Evolutionary conservation across 2,329 filamentous ascomycete genomes (phyloP), one percentile per base, ranked within the genome.

Genomic region (Pseudogymnoascus sp.): DNA sequence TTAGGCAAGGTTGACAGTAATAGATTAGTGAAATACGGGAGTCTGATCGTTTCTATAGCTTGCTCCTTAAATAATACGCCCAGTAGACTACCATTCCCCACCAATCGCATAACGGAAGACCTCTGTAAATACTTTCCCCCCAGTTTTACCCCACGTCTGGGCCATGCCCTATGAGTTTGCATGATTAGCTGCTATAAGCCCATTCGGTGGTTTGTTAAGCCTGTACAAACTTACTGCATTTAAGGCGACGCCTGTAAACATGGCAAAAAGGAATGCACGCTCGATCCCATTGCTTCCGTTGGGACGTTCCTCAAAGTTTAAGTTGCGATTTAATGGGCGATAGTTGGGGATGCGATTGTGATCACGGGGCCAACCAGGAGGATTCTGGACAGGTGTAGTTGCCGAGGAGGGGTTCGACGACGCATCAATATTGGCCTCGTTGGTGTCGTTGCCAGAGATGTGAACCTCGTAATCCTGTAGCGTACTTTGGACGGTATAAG

Each of bases 91-190:
- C 64, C 66, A 80, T 68, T 84, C 82, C 11, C 82, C 81, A 9
- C 82, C 81, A 61, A 84, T 71, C 33, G 77, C 75, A 66, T 82
- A 82, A 33, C 74, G 74, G 58, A 82, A 81, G 20, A 77, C 70
- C n/a, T 70, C 69, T 62, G 78, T 73, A 66, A 79, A 80, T 8
- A 81, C 62, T 62, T 69, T 77, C 0, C 80, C 81, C 2, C 75
- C 72, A 0, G 80, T 82, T 4, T 69, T 70, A n/a, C 76, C 70
- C 81, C 81, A 84, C 1, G 78, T 61, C 41, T 78, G 73, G 2
- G 76, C 73, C 6, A 70, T 68, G 59, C 75, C 70, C 74, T 77
- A 60, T 15, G 38, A 59, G 37, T 39, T 53, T 33, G 41, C 37
- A 35, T 33, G 37, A 57, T 25, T 39, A 47, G 37, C 12, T 22